Base-by-base conservation (phyloP, 768 basidiomycete species). In the Suillus paluster region DNA sequence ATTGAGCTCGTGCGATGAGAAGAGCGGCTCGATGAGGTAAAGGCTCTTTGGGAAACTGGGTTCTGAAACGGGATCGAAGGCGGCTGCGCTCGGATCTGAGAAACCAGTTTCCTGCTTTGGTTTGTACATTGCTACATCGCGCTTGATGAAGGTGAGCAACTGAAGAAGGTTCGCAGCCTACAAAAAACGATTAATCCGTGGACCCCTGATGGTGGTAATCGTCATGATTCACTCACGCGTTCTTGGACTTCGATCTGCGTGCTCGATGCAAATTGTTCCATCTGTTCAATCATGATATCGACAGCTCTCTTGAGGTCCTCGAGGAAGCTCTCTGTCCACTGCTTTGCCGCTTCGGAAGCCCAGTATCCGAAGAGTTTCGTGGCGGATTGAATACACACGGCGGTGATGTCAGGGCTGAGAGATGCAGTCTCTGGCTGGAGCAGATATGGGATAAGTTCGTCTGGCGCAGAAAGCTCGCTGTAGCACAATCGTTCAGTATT, bases 171-270 rank as follows among this genome's bases (percentile, higher is more conserved):
- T 93, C 21, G 92, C 89, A n/a, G 94, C 92, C 94, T 95, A 63
- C 42, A 60, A 44, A 57, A 49, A 39, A 42, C n/a, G n/a, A 61
- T 63, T 61, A 23, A 36, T 19, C 38, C 9, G 45, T 30, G 17
- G n/a, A 57, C 25, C 21, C 9, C 15, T 8, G 23, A 33, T 11
- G 50, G 6, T 1, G 41, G 48, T 33, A 39, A 64, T 23, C 34
- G n/a, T n/a, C n/a, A n/a, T n/a, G n/a, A 15, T n/a, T 10, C 33
- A 78, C 88, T 65, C 64, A 94, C 94, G 69, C 97, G 82, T 75
- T 99, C 96, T 76, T 97, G 95, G 12, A 98, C 89, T 70, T 98
- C 97, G 50, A 95, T 87, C 68, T 96, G 83, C 1, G 83, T 75
- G 68, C 84, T 89, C 11, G 77, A 73, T 27, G 83, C 79, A 67